phyloP scores from a whole-genome alignment of 2,329 filamentous ascomycete genomes.

The Pyrenophora graminea region DNA sequence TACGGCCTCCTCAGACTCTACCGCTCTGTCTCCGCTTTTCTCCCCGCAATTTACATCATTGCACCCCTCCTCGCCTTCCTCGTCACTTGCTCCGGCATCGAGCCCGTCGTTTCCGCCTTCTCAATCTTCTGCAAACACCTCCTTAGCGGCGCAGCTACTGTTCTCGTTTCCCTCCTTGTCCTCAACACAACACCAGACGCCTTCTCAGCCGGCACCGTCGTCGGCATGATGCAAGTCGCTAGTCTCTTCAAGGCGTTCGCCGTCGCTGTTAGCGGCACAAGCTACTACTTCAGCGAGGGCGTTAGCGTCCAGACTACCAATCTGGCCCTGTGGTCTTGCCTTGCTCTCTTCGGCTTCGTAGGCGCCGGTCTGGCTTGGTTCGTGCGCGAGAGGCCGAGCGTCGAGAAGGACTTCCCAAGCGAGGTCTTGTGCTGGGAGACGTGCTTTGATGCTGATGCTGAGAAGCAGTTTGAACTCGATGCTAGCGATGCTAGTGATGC shows the following conservation, averaged over 20 bases:
- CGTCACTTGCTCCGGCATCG: slow-evolving; percentile 41
- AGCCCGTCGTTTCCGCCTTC: slow-evolving; percentile 45
- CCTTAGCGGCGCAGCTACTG: slow-evolving; percentile 48
- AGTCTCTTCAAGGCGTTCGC: slow-evolving; percentile 54
- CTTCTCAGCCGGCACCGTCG: slow-evolving; percentile 52
- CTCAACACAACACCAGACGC: slow-evolving; percentile 55
- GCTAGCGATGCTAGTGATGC: slow-evolving; percentile 5
- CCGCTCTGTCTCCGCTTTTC: slow-evolving; percentile 46
- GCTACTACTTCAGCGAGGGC: slow-evolving; percentile 52
- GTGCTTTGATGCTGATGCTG: slow-evolving; percentile 51
- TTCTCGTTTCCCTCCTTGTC: slow-evolving; percentile 52
- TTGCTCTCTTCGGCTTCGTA: slow-evolving; percentile 47
- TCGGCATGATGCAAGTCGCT: slow-evolving; percentile 54
- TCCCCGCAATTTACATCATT: slow-evolving; percentile 48
- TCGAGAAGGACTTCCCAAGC: slow-evolving; percentile 51
- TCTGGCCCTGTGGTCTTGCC: slow-evolving; percentile 51
- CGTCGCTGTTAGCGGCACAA: slow-evolving; percentile 51
- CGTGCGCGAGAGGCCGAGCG: slow-evolving; percentile 50
- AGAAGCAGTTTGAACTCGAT: slow-evolving; percentile 27
- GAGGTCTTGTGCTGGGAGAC: slow-evolving; percentile 53
- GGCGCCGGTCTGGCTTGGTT: slow-evolving; percentile 53
- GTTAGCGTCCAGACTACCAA: slow-evolving; percentile 51
- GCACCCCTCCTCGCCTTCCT: slow-evolving; percentile 48
- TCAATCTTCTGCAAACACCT: slow-evolving; percentile 51
- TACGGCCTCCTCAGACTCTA: slow-evolving; percentile 51